phyloP scores from a whole-genome alignment of 1,284 basidiomycete genomes.

The Pseudozyma flocculosa region DNA sequence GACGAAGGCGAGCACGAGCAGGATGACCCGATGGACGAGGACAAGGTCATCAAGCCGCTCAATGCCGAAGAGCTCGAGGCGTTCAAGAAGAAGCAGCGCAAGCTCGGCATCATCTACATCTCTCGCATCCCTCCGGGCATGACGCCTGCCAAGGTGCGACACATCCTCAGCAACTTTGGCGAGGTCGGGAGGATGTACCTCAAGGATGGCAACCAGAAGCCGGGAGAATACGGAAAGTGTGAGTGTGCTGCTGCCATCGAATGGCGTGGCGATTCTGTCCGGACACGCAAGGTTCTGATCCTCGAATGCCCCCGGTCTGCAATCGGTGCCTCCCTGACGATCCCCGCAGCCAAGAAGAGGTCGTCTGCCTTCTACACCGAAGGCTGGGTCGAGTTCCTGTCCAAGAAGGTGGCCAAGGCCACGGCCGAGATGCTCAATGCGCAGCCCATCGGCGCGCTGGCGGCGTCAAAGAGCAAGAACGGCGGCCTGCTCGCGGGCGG shows the following conservation, averaged over 20 bases:
- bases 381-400: constrained; percentile 97
- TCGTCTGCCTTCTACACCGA: constrained; percentile 78
- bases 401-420: constrained; percentile 85
- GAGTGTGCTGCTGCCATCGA: neutral
- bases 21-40: constrained; percentile 32
- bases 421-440: constrained; percentile 96
- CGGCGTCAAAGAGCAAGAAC: constrained; percentile 27
- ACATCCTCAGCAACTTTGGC: constrained; percentile 61
- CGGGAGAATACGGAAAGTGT: constrained; percentile 13
- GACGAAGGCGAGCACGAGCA: constrained; percentile 24
- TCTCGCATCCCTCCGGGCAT: constrained; percentile 97
- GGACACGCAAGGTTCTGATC: too few relatives aligned
- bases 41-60: constrained; percentile 35
- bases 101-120: constrained; percentile 81
- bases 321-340: too few relatives aligned
- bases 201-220: constrained; percentile 38
- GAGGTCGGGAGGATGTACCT: constrained; percentile 54
- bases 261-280: too few relatives aligned
- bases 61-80: constrained; percentile 42
- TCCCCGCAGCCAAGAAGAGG: constrained; percentile 13
- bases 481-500: constrained; percentile 36
- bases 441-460: constrained; percentile 71
- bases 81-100: constrained; percentile 50
- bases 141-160: constrained; percentile 92
- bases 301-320: too few relatives aligned